Evolutionary conservation across 2,329 filamentous ascomycete genomes (phyloP).

Genomic region (Aspergillus viridinutans): DNA sequence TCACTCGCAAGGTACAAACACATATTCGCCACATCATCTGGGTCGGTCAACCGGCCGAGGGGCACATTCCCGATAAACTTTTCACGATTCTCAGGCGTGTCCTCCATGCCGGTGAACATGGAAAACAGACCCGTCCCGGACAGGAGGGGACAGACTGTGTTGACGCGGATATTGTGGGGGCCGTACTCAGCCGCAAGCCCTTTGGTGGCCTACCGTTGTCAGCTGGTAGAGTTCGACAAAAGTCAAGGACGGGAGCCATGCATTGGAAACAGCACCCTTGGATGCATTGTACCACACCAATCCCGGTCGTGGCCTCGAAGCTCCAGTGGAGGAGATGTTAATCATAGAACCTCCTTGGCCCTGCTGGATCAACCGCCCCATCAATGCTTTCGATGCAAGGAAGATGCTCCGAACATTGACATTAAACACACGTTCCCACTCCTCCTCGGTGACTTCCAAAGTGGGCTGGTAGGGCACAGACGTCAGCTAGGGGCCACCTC

Average conservation of each 20-base stretch:
- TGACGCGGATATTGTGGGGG: constrained; percentile 67
- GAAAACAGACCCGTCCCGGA: constrained; percentile 62
- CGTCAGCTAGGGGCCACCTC: background rate
- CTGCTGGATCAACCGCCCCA: constrained; percentile 36
- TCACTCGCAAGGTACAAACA: constrained; percentile 67
- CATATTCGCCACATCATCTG: constrained; percentile 65
- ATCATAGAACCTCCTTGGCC: constrained; percentile 41
- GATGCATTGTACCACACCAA: constrained; percentile 46
- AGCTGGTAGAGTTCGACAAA: background rate
- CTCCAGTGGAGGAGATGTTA: constrained; percentile 44
- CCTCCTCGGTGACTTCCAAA: constrained; percentile 38
- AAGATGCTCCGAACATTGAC: constrained; percentile 45
- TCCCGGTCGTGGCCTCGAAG: constrained; percentile 39
- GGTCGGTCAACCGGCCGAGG: constrained; percentile 40
- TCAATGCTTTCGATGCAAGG: constrained; percentile 29
- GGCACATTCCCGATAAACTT: constrained; percentile 45
- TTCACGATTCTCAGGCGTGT: constrained; percentile 42
- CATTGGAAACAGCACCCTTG: constrained; percentile 44
- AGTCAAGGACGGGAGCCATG: constrained; percentile 13
- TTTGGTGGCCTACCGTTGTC: constrained; percentile 51
- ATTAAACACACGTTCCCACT: constrained; percentile 43
- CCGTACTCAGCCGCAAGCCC: constrained; percentile 70
- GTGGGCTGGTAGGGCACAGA: constrained; percentile 27
- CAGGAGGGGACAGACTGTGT: constrained; percentile 65
- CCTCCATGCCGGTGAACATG: constrained; percentile 38